phyloP scores from a whole-genome alignment of 179 eudicot species.

The Silene vulgaris region DNA sequence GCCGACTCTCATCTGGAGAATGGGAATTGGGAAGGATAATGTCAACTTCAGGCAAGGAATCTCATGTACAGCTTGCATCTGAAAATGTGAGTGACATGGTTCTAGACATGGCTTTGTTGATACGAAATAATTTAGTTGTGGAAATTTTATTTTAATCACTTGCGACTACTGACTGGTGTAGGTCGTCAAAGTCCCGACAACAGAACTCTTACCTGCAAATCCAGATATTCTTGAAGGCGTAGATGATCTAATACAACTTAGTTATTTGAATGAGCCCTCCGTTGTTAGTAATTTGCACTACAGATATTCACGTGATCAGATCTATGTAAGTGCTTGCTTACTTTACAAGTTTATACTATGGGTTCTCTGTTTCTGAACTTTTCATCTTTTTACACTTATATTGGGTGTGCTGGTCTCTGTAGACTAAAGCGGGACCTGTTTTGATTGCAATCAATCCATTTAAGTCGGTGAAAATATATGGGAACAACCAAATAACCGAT shows the following conservation, averaged over 20 bases:
- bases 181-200: constrained; percentile 49
- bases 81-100: constrained; percentile 58
- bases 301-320: constrained; percentile 63
- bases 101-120: constrained; percentile 10
- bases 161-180: constrained; percentile 23
- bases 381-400: constrained; percentile 18
- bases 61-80: constrained; percentile 47
- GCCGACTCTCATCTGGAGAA: constrained; percentile 52
- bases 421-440: constrained; percentile 95
- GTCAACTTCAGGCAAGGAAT: constrained; percentile 61
- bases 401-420: constrained; percentile 20
- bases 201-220: constrained; percentile 79
- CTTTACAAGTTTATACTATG: background rate
- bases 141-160: constrained; percentile 18
- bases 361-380: constrained; percentile 14
- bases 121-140: constrained; percentile 7
- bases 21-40: constrained; percentile 70
- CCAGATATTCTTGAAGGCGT: constrained; percentile 84
- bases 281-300: constrained; percentile 66
- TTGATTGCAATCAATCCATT: constrained; percentile 90
- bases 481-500: constrained; percentile 50
- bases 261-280: constrained; percentile 88
- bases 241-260: constrained; percentile 85
- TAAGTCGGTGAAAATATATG: constrained; percentile 65
- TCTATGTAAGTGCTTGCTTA: constrained; percentile 49